A percentile compares a stretch with the other conserved stretches of the same genome.
phyloP scores from a whole-genome alignment of 2,329 filamentous ascomycete genomes.

The Didymella glomerata region DNA sequence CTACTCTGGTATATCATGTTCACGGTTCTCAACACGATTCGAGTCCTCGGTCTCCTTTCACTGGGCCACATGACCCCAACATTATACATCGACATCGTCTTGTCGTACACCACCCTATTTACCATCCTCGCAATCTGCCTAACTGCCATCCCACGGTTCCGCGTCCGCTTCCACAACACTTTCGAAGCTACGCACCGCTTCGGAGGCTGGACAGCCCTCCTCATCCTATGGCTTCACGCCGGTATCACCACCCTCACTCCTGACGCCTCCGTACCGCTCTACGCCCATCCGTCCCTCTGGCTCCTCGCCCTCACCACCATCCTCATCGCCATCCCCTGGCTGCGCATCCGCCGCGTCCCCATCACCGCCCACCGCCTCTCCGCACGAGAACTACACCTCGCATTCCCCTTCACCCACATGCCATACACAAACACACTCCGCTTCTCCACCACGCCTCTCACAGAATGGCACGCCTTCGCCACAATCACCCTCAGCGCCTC shows the following conservation, averaged over 20 bases:
- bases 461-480: conserved; percentile 52
- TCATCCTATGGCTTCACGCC: conserved; percentile 39
- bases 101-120: conserved; percentile 25
- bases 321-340: conserved; percentile 76
- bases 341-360: conserved; percentile 71
- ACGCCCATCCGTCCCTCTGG: conserved; percentile 62
- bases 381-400: conserved; percentile 73
- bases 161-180: conserved; percentile 41
- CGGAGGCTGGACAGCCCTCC: conserved; percentile 42
- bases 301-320: conserved; percentile 70
- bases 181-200: conserved; percentile 51
- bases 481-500: conserved; percentile 44
- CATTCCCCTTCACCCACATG: conserved; percentile 50
- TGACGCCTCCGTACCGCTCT: conserved; percentile 6
- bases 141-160: conserved; percentile 36
- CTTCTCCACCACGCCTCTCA: conserved; percentile 30
- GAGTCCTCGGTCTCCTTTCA: conserved; percentile 24
- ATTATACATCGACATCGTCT: conserved; percentile 31
- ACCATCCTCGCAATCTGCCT: conserved; percentile 37
- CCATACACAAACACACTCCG: conserved; percentile 36
- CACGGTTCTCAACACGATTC: conserved; percentile 41
- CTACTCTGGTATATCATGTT: conserved; percentile 57
- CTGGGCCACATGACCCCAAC: conserved; percentile 23
- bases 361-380: conserved; percentile 74
- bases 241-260: conserved; percentile 23